Percentiles rank a stretch among this genome's conserved stretches.
phyloP scores from a whole-genome alignment of 2,329 filamentous ascomycete genomes.

The Acrocalymma vagum region DNA sequence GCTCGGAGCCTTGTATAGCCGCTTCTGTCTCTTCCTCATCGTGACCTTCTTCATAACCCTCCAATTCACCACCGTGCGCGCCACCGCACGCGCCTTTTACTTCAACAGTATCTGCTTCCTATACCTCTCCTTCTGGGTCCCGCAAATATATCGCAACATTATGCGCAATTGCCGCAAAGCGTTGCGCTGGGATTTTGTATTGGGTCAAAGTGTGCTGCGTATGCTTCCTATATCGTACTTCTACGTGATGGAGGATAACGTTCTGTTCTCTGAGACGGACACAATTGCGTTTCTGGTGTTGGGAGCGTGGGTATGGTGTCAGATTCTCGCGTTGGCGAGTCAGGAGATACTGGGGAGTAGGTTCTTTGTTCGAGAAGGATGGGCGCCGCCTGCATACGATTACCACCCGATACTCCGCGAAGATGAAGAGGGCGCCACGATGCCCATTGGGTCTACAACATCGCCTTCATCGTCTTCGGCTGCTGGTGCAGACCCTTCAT shows the following conservation, averaged over 20 bases:
- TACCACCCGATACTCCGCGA: slow-evolving; percentile 91
- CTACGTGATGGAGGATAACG: slow-evolving; percentile 78
- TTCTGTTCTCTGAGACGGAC: slow-evolving; percentile 79
- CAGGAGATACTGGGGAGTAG: slow-evolving; percentile 89
- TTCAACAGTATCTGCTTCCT: slow-evolving; percentile 71
- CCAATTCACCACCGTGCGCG: slow-evolving; percentile 66
- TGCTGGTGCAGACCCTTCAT: slow-evolving; percentile 20
- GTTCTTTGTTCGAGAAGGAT: slow-evolving; percentile 79
- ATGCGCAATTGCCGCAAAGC: slow-evolving; percentile 91
- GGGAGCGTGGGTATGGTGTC: slow-evolving; percentile 84
- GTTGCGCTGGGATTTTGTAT: slow-evolving; percentile 88
- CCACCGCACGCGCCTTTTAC: slow-evolving; percentile 61
- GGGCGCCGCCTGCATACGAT: slow-evolving; percentile 81
- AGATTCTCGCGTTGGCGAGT: slow-evolving; percentile 78
- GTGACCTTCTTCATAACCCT: slow-evolving; percentile 66
- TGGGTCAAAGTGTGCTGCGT: slow-evolving; percentile 82
- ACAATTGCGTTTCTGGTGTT: slow-evolving; percentile 70
- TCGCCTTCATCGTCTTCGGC: slow-evolving; percentile 22
- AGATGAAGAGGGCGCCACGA: slow-evolving; percentile 77
- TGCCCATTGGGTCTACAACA: slow-evolving; percentile 75
- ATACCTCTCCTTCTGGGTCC: slow-evolving; percentile 91
- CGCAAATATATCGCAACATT: slow-evolving; percentile 90
- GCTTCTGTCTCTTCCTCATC: slow-evolving; percentile 69
- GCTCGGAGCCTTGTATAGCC: slow-evolving; percentile 67
- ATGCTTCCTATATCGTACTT: slow-evolving; percentile 87